Percentiles rank a stretch among this genome's conserved stretches.
These are phyloP conservation scores for Pseudopithomyces chartarum DNA, from an alignment of 2,329 filamentous ascomycete species.

Conservation along the genomic window DNA sequence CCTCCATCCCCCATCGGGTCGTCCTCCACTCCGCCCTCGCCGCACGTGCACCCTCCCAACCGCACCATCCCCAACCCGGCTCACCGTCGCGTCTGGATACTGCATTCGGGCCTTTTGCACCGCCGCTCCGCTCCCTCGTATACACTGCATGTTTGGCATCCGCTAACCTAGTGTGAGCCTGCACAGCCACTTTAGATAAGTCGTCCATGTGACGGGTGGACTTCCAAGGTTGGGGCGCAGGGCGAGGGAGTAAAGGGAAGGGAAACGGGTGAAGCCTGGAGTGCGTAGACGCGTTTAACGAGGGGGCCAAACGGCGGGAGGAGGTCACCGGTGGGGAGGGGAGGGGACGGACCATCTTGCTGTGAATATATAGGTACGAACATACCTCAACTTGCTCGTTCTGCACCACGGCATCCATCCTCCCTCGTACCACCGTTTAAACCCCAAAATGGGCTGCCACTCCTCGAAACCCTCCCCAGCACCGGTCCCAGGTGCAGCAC, in stretches of 20 bases:
- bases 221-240: no score
- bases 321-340: no score
- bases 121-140: background rate
- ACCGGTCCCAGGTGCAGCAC: background rate
- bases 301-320: no score
- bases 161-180: no score
- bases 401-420: background rate
- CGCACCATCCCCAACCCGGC: background rate
- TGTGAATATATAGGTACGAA: background rate
- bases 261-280: no score
- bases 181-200: background rate
- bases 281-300: no score
- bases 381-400: background rate
- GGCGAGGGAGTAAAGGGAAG: no score
- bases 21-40: background rate
- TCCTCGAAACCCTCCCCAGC: background rate
- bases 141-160: no score
- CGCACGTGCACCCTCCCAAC: background rate
- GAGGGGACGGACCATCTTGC: no score
- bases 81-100: background rate
- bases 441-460: constrained; percentile 1
- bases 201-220: no score
- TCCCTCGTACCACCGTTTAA: background rate
- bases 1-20: background rate
- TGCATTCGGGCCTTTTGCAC: background rate